A percentile compares a stretch with the other conserved stretches of the same genome.
These are phyloP conservation scores for Senecio squalidus DNA, from an alignment of 140 eudicot genomes.

Conservation along the genomic window DNA sequence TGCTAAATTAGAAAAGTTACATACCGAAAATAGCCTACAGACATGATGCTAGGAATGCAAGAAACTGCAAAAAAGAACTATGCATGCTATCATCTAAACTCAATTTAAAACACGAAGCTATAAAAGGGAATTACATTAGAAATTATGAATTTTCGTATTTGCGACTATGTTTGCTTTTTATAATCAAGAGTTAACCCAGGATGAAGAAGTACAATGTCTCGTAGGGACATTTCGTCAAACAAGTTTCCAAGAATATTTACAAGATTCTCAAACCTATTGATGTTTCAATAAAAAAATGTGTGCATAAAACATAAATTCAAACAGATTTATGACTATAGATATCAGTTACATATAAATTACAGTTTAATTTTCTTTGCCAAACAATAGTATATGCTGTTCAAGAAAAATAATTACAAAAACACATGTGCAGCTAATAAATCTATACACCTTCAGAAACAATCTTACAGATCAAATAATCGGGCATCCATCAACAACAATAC, in stretches of 20 bases:
- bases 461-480: slow-evolving; percentile 34
- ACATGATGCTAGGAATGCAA: too few relatives aligned
- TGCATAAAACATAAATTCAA: too few relatives aligned
- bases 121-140: background rate
- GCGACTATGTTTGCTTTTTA: background rate
- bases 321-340: background rate
- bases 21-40: background rate
- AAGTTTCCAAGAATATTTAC: background rate
- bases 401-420: background rate
- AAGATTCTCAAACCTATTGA: background rate
- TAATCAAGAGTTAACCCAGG: background rate
- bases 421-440: background rate
- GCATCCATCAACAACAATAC: slow-evolving; percentile 64
- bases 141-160: too few relatives aligned
- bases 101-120: too few relatives aligned
- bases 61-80: too few relatives aligned
- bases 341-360: background rate
- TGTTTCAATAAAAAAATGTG: too few relatives aligned
- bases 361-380: background rate
- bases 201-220: background rate
- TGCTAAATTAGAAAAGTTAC: background rate
- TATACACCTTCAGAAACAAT: slow-evolving; percentile 15
- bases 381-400: background rate
- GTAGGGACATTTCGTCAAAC: background rate
- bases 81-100: too few relatives aligned